Percentiles rank a stretch among this genome's conserved stretches.
These are phyloP conservation scores for Aureobasidium sp. DNA, from an alignment of 2,329 filamentous ascomycete species.

Conservation along the genomic window DNA sequence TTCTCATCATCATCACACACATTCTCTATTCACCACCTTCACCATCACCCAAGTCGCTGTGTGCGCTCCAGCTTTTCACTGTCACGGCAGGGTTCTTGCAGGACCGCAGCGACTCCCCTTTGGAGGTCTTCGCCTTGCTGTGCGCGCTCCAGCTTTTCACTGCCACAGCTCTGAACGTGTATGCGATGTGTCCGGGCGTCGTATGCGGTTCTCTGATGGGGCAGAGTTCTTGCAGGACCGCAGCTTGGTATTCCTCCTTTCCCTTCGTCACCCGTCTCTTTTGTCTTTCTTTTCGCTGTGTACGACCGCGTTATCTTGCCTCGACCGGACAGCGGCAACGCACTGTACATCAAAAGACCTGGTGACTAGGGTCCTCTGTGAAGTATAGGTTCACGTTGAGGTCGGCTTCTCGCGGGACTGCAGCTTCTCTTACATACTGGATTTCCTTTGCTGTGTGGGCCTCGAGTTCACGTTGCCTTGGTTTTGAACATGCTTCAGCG, in stretches of 20 bases:
- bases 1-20: neutral
- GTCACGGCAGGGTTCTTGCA: neutral
- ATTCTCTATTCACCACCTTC: neutral
- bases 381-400: neutral
- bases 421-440: neutral
- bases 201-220: neutral
- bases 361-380: neutral
- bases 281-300: neutral
- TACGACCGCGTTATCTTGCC: neutral
- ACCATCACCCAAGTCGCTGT: neutral
- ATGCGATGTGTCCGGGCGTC: neutral
- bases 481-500: neutral
- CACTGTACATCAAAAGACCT: neutral
- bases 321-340: neutral
- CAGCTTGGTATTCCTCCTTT: neutral
- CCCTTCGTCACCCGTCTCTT: neutral
- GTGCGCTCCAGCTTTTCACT: neutral
- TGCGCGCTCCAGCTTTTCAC: neutral
- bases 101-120: neutral
- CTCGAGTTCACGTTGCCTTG: no score
- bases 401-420: neutral
- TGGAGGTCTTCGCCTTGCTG: neutral
- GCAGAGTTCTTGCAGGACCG: neutral
- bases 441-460: neutral
- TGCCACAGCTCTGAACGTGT: neutral